phyloP scores from a whole-genome alignment of 2,329 filamentous ascomycete species.

The Aspergillus quadrilineatus region DNA sequence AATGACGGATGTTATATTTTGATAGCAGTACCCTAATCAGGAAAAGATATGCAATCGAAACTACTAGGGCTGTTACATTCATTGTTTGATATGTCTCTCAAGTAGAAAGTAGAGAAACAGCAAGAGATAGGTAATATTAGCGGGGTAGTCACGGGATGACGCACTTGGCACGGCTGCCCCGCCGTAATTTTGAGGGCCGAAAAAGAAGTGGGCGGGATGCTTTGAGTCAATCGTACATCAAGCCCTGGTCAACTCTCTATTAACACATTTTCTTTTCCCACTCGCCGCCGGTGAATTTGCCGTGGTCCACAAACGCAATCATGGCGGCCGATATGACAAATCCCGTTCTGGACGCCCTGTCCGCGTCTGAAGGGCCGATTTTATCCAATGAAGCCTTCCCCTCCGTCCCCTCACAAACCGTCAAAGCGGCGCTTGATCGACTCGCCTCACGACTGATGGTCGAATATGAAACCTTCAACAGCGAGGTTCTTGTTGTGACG shows the following conservation, averaged over 20 bases:
- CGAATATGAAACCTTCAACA: slow-evolving; percentile 77
- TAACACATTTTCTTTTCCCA: slow-evolving; percentile 4
- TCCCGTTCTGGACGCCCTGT: slow-evolving; percentile 65
- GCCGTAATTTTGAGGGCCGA: slow-evolving; percentile 27
- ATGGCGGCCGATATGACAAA: slow-evolving; percentile 60
- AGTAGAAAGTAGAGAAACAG: not conserved
- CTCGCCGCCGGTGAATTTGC: slow-evolving; percentile 15
- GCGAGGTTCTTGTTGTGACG: slow-evolving; percentile 74
- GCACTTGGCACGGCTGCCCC: slow-evolving; percentile 22
- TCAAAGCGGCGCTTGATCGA: slow-evolving; percentile 87
- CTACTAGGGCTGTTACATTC: no score
- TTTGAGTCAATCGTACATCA: slow-evolving; percentile 19
- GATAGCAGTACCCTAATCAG: no score
- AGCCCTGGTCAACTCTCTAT: slow-evolving; percentile 6
- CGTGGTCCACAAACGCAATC: slow-evolving; percentile 31
- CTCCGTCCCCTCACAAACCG: slow-evolving; percentile 60
- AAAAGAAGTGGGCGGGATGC: slow-evolving; percentile 31
- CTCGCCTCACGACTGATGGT: slow-evolving; percentile 84
- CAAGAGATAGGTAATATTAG: slow-evolving; percentile 4
- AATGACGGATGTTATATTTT: no score
- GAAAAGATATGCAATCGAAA: no score
- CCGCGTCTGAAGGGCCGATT: slow-evolving; percentile 60
- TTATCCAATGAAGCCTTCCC: slow-evolving; percentile 71
- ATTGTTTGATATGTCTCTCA: no score
- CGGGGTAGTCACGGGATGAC: slow-evolving; percentile 26